phyloP scores from a whole-genome alignment of 1,284 basidiomycete species.

The Amylostereum chailletii region DNA sequence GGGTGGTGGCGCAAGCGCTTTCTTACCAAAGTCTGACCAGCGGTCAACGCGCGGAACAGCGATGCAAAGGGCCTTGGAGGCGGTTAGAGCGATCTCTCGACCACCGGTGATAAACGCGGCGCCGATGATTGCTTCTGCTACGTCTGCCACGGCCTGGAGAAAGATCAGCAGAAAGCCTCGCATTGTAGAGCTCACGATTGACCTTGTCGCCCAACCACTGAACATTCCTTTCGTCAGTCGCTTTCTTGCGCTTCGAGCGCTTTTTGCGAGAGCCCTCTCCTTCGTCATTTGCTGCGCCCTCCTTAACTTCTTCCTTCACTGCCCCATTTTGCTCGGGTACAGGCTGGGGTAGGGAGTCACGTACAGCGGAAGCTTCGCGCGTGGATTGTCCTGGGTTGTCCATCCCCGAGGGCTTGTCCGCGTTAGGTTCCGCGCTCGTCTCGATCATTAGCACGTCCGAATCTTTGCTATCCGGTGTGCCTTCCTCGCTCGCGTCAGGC shows the following conservation, averaged over 20 bases:
- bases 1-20: conserved; percentile 32
- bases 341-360: neutral
- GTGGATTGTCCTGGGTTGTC: neutral
- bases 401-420: conserved; percentile 3
- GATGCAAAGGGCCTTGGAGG: conserved; percentile 53
- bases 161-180: conserved; percentile 5
- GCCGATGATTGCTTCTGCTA: conserved; percentile 73
- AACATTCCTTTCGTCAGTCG: conserved; percentile 34
- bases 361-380: too few relatives aligned
- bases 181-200: conserved; percentile 1
- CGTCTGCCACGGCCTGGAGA: conserved; percentile 67
- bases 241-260: conserved; percentile 31
- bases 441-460: too few relatives aligned
- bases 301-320: conserved; percentile 1
- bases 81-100: conserved; percentile 50
- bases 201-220: conserved; percentile 77
- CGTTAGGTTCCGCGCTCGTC: neutral
- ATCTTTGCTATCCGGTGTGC: too few relatives aligned
- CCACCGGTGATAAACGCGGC: conserved; percentile 70
- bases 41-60: conserved; percentile 49
- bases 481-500: too few relatives aligned
- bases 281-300: neutral
- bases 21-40: conserved; percentile 64
- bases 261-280: conserved; percentile 11
- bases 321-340: neutral